Evolutionary conservation across 305 asterid genomes (phyloP), one percentile per base, ranked within the genome.

Genomic region (Solanum hybrid): DNA sequence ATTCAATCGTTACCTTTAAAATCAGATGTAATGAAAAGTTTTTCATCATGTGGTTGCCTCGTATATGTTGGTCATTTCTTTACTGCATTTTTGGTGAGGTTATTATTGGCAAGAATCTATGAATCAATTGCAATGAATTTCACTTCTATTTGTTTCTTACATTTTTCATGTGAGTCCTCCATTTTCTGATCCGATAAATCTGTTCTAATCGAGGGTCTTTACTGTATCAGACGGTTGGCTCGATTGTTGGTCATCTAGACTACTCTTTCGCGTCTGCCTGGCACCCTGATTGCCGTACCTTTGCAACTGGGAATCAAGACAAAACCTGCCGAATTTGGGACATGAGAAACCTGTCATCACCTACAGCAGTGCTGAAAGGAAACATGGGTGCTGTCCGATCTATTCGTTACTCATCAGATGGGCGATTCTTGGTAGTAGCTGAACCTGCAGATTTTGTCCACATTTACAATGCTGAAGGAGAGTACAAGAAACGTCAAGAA

Each of bases 401-500:
- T 1, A 77, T 96, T 33, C 95, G 92, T 65, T 96, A 94, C 95
- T 95, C 98, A 27, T 89, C 92, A 78, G 95, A 95, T 15, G 97
- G 98, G 80, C 92, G 92, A 89, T 96, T 95, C 89, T 93, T 96
- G 85, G 95, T 94, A 57, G 92, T 91, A 79, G 98, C 97, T 3
- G 98, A 96, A 87, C 95, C 98, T 2, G 98, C 98, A 1, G 98
- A 96, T 91, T 96, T 96, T 39, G 97, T 96, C 88, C 98, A 96
- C 81, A 77, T 95, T 6, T 96, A 95, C 90, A 92, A 90, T 90
- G 89, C 93, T 9, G 89, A 88, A 75, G 93, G 93, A 38, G 92
- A 93, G 79, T 95, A 89, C 75, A 90, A 79, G 91, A 92, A 81
- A 33, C 93, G 94, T 89, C 98, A 96, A 91, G 98, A 95, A 91